phyloP scores from a whole-genome alignment of 176 grass and related monocot species.

The Alloteropsis semialata region DNA sequence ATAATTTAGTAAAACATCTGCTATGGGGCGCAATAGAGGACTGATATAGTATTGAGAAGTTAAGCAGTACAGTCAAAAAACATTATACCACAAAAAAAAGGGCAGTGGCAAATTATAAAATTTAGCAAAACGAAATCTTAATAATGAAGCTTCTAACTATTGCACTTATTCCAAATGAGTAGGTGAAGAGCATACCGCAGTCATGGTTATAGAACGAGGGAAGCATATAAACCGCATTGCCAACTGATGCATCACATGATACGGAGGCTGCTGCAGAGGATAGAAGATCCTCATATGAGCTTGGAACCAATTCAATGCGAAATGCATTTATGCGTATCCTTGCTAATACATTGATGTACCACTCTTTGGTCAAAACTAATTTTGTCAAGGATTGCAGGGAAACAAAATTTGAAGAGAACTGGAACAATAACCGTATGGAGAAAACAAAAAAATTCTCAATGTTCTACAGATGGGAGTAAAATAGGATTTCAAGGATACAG shows the following conservation, averaged over 20 bases:
- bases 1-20: not conserved
- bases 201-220: conserved; percentile 98
- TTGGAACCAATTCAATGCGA: conserved; percentile 78
- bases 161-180: conserved; percentile 4
- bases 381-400: conserved; percentile 38
- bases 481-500: conserved; percentile 72
- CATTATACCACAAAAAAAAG: not conserved
- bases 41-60: not conserved
- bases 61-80: not conserved
- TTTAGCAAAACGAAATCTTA: conserved; percentile 28
- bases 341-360: conserved; percentile 89
- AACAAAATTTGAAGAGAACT: not conserved
- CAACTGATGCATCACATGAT: conserved; percentile 67
- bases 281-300: conserved; percentile 72
- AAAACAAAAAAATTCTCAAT: not conserved
- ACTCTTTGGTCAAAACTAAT: conserved; percentile 84
- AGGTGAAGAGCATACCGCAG: conserved; percentile 51
- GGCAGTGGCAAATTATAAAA: not conserved
- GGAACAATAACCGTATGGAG: conserved; percentile 43
- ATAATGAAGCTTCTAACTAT: not conserved
- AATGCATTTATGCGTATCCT: conserved; percentile 95
- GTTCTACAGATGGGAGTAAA: not conserved
- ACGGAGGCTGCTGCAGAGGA: conserved; percentile 61
- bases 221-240: conserved; percentile 88
- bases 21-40: not conserved